Conservation (phyloP, 352 stramenopile species). For the Salisapilia sapeloensis region DNA sequence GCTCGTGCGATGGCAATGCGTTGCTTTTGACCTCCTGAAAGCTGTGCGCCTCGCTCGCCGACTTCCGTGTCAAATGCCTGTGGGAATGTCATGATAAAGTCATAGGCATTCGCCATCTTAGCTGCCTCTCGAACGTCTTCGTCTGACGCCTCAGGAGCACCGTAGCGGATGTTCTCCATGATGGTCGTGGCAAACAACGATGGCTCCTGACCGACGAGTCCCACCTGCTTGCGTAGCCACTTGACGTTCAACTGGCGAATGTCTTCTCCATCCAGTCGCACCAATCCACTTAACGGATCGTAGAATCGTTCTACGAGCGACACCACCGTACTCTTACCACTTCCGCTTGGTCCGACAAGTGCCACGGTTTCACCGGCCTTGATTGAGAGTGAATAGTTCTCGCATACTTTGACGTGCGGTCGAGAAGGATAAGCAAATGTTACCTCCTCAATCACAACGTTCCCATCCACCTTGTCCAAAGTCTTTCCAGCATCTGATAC, state of each 20-base stretch:
- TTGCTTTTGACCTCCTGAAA: slow-evolving; percentile 89
- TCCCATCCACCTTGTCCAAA: slow-evolving; percentile 14
- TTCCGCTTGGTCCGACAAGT: slow-evolving; percentile 19
- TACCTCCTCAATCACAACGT: slow-evolving; percentile 76
- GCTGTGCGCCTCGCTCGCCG: slow-evolving; percentile 67
- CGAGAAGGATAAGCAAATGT: slow-evolving; percentile 46
- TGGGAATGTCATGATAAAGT: slow-evolving; percentile 72
- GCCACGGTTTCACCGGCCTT: slow-evolving; percentile 46
- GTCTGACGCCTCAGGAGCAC: not conserved
- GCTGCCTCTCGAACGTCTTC: slow-evolving; percentile 4
- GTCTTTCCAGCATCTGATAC: slow-evolving; percentile 13
- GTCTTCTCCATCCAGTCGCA: slow-evolving; percentile 22
- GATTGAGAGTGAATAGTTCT: slow-evolving; percentile 36
- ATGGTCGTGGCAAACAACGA: slow-evolving; percentile 10
- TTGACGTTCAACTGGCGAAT: slow-evolving; percentile 62
- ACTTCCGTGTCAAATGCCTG: slow-evolving; percentile 76
- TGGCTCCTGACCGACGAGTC: slow-evolving; percentile 83
- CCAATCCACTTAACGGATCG: slow-evolving; percentile 39
- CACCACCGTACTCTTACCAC: slow-evolving; percentile 85
- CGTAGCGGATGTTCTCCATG: slow-evolving; percentile 11
- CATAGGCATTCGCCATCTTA: slow-evolving; percentile 2
- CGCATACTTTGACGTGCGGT: slow-evolving; percentile 34
- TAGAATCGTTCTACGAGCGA: slow-evolving; percentile 90
- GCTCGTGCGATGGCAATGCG: slow-evolving; percentile 84
- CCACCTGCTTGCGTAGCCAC: slow-evolving; percentile 61